Base-by-base conservation (phyloP, 345 rosid species). In the Corchorus olitorius region DNA sequence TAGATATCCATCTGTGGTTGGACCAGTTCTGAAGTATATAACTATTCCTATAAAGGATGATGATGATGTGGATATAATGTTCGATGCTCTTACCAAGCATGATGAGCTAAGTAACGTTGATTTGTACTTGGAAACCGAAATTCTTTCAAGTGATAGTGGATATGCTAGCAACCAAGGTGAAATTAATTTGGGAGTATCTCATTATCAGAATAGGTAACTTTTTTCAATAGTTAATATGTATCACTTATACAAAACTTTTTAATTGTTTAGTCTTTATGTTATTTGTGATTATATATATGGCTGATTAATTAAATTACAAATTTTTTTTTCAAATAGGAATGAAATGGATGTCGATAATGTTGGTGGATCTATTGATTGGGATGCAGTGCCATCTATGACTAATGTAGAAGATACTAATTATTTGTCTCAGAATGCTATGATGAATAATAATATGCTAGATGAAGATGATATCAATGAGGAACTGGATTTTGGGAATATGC, bases 31-130 rank as follows among this genome's bases (percentile, higher is more conserved):
- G 11, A 64, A 64, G 22, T 64, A 64, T 37, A 64, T 64, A 3
- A 22, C 20, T 64, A 15, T 64, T 12, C 48, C 49, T 0, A 37
- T 63, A 9, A 63, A 13, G 4, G 46, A 64, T 37, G 48, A 64
- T 64, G 68, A 64, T 64, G 49, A 64, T 39, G 20, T 64, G 39
- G 12, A 35, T 64, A 64, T 64, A 11, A 62, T 62, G 65, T 62
- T 33, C 33, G 65, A 62, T 33, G 13, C 65, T 62, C 8, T 62
- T 22, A 19, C 22, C 16, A 37, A 12, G 46, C 46, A 64, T 64
- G 16, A 20, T 27, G 68, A 64, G 11, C 1, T 64, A 39, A 64
- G 68, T 39, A 64, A 64, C 34, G 35, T 64, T 27, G 68, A 64
- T 64, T 64, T 64, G 11, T 64, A 15, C 16, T 37, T 64, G 3